Evolutionary conservation across 805 yeast species (phyloP).

Genomic region (Myxozyma geophila): DNA sequence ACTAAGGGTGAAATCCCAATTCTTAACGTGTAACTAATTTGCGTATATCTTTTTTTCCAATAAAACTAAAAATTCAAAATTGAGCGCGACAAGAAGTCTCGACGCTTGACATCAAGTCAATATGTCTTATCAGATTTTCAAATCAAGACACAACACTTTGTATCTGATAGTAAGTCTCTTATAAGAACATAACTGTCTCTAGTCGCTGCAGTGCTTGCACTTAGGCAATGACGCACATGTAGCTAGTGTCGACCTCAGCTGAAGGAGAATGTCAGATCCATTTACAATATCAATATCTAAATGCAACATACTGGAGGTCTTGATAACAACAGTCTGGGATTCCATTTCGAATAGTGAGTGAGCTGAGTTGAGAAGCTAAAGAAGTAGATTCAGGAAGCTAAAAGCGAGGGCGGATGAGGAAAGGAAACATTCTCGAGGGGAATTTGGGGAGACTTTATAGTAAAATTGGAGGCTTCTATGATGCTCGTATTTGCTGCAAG

Average conservation of each 20-base stretch:
- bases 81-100: too few species aligned
- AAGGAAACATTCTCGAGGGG: background rate
- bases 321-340: slow-evolving; percentile 3
- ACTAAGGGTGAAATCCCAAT: too few species aligned
- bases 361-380: background rate
- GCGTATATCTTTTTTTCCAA: too few species aligned
- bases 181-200: background rate
- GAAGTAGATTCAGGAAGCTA: background rate
- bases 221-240: slow-evolving; percentile 7
- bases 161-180: too few species aligned
- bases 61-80: too few species aligned
- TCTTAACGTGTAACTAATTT: too few species aligned
- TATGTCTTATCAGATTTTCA: too few species aligned
- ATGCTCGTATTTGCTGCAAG: too few species aligned
- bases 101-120: too few species aligned
- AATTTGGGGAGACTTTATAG: too few species aligned
- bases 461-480: too few species aligned
- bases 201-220: background rate
- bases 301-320: background rate
- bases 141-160: too few species aligned
- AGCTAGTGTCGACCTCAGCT: slow-evolving; percentile 2
- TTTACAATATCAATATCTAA: background rate
- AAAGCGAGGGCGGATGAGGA: background rate
- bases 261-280: background rate
- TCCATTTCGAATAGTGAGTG: slow-evolving; percentile 1